phyloP scores from a whole-genome alignment of 495 filamentous ascomycete genomes.

The Cetradonia linearis region DNA sequence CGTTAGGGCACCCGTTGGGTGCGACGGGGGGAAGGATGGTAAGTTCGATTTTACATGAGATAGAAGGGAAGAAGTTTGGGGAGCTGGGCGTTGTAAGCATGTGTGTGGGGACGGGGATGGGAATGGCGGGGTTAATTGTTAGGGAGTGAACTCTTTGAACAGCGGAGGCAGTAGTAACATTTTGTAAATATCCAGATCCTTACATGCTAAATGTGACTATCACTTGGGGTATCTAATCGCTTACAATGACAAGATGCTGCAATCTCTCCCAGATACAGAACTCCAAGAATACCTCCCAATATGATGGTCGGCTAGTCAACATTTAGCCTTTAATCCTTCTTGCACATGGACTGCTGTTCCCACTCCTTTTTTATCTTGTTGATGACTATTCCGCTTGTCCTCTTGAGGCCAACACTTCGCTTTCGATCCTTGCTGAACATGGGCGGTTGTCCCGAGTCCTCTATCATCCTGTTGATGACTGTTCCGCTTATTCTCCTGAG shows the following conservation, averaged over 20 bases:
- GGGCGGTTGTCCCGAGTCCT: neutral
- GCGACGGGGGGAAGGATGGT: conserved; percentile 80
- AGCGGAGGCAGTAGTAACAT: neutral
- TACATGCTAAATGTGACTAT: neutral
- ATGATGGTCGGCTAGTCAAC: conserved; percentile 11
- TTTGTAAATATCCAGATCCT: neutral
- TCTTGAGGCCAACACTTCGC: neutral
- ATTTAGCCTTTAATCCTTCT: conserved; percentile 13
- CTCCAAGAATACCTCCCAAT: neutral
- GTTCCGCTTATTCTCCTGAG: conserved; percentile 8
- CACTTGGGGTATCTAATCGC: conserved; percentile 1
- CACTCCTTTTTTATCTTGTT: neutral
- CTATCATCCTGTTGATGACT: neutral
- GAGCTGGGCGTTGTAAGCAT: conserved; percentile 69
- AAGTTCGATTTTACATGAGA: conserved; percentile 60
- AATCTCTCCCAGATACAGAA: neutral
- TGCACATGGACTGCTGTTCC: neutral
- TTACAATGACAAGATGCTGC: neutral
- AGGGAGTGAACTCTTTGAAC: conserved; percentile 43
- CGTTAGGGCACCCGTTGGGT: conserved; percentile 85
- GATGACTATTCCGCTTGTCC: neutral
- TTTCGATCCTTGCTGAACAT: neutral
- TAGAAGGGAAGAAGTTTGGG: conserved; percentile 49
- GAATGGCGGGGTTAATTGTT: conserved; percentile 78
- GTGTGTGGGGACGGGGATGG: conserved; percentile 91